Base-by-base conservation (phyloP, 345 rosid genomes). In the Streptanthus diversifolius region DNA sequence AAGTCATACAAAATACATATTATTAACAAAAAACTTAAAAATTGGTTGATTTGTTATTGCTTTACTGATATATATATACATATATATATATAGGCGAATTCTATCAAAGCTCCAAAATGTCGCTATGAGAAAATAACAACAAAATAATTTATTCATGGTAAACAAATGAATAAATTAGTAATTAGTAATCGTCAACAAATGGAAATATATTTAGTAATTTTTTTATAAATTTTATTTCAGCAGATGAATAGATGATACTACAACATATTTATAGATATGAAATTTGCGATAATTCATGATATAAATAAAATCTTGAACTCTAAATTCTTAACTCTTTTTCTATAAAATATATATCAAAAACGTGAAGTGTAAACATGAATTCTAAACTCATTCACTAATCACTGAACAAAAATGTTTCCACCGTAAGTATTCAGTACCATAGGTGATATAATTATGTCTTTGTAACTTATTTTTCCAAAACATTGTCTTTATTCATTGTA, bases 401-500 rank as follows among this genome's bases (percentile, higher is more conserved):
- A 69, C 33, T 36, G 8, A 44, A 32, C 15, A 12, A 24, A 47
- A 36, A 6, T 25, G 52, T 48, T 47, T 36, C n/a, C 68, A 72
- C 45, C 40, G 43, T 43, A 73, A 43, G 7, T 54, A 33, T 63
- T 55, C 7, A 52, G 3, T 29, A 9, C 7, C 56, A 43, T 22
- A 10, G 22, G 5, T 49, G 53, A 47, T 47, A 5, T 52, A 19
- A 27, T 53, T 64, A 35, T 35, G 9, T 73, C 18, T 35, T 19
- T 14, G 43, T 35, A 56, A 56, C 59, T 35, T 56, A 36, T 35
- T 47, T 39, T 35, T 13, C 8, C 0, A 64, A 25, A 30, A 9
- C 39, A 67, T 32, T 32, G 63, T 41, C 51, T 61, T 7, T 25
- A 62, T 62, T 69, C 75, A 69, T 54, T 76, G 70, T 76, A 68